Evolutionary conservation across 2,329 filamentous ascomycete species (phyloP), one percentile per base, ranked within the genome.

Genomic region (Sporothrix globosa): DNA sequence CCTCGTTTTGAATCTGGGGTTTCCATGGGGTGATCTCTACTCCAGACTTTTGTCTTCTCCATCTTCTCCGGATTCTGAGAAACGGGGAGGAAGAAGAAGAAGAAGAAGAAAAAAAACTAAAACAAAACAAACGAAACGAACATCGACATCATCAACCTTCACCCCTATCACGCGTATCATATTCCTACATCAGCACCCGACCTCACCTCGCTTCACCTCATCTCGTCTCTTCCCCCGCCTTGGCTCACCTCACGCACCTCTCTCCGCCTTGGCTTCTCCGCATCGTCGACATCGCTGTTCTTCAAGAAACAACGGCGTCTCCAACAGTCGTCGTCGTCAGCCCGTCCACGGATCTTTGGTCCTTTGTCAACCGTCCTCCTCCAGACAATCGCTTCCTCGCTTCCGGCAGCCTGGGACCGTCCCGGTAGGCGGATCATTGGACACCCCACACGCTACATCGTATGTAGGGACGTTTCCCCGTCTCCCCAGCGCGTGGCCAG

Each of bases 1-100:
- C 19, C 27, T 30, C 7, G 7, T 34, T 21, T 60, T 21, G 3
- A n/a, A n/a, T 41, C 56, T 41, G 56, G 56, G 56, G 56, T 21
- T 41, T 54, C 21, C 56, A 60, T 60, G 56, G 56, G 56, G 56
- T n/a, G 56, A 60, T 60, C 30, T 60, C 56, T 60, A 41, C 56
- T 60, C 30, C 56, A 41, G 17, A n/a, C n/a, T 21, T 56, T 56
- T 34, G 17, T 46, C 9, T 41, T 58, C 24, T 34, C 14, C 54
- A 54, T 21, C 30, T 60, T 60, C 54, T 58, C 54, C 27, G 39
- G 14, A 39, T 17, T 58, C 39, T 39, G 30, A 58, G 17, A 34
- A 2, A 58, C 19, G 39, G 3, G 44, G 14, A 48, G 4, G 14
- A 9, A 17, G 54, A 3, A n/a, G 11, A 14, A 44, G 3, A n/a